Evolutionary conservation across 371 early-diverging fungal genomes (phyloP), one percentile per base, ranked within the genome.

Genomic region (Actinomortierella ambigua): DNA sequence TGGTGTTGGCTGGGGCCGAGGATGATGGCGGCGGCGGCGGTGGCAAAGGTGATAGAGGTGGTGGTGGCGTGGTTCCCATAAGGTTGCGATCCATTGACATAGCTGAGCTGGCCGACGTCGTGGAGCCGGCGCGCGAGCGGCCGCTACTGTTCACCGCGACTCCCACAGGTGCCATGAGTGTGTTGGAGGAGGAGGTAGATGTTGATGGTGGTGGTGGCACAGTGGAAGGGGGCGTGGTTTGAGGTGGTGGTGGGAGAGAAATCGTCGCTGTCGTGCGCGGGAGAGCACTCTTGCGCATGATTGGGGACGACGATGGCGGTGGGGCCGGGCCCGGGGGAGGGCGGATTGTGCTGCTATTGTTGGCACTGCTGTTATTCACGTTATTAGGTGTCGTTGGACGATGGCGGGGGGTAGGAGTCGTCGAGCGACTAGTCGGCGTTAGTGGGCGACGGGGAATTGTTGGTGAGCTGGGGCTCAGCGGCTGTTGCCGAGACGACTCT

Each of bases 241-340:
- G 55, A 20, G 63, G 63, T 27, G 50, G 9, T 11, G 52, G 48
- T 4, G 46, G 23, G 17, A 43, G 20, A 3, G 55, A 42, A 13
- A 48, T 11, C 4, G 34, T 11, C 4, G 34, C 11, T 11, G 34
- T 34, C 7, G 34, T 34, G 34, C 34, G 34, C 11, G 34, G 34
- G 11, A 34, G 34, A 34, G 34, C 34, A 34, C 34, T 34, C 34
- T 34, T 34, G 34, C 34, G 34, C 34, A 34, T 34, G 34, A 34
- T 11, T 34, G 34, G 34, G 3, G 54, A 20, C 40, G 55, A 22
- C 28, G 4, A 58, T 34, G 13, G 62, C 7, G 3, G 47, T n/a
- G 1, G 73, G 73, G 73, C 67, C 27, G 67, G 67, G 11, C 73
- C 73, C 27, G 73, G 63, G 24, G 73, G 73, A 1, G 63, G 73